These are phyloP conservation scores for Dillenia turbinata DNA, from an alignment of 164 flowering plant genomes.

Conservation along the genomic window DNA sequence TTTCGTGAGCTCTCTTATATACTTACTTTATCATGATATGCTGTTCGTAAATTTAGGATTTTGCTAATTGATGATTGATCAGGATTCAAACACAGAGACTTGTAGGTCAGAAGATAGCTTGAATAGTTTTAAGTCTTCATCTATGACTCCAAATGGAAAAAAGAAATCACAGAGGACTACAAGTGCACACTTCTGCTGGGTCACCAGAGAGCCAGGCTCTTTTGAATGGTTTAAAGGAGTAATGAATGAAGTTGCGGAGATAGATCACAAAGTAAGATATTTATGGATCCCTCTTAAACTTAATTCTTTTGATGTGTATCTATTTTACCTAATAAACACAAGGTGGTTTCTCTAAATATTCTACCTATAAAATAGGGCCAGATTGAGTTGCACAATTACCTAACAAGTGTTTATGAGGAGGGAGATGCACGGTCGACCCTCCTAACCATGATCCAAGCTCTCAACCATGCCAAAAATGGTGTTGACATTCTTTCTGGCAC, in stretches of 20 bases:
- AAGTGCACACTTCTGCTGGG: conserved; percentile 93
- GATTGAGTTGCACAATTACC: conserved; percentile 92
- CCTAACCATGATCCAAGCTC: conserved; percentile 92
- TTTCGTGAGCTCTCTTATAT: background rate
- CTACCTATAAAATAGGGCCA: conserved; percentile 50
- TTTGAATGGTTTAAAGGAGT: conserved; percentile 99
- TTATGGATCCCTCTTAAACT: background rate
- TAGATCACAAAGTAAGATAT: conserved; percentile 68
- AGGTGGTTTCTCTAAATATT: background rate
- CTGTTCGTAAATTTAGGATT: too few relatives aligned
- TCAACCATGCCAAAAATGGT: conserved; percentile 96
- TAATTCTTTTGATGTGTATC: background rate
- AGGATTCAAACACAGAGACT: conserved; percentile 74
- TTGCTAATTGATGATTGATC: conserved; percentile 2
- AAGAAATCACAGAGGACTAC: conserved; percentile 55
- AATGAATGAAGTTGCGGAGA: conserved; percentile 91
- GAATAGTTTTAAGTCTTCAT: conserved; percentile 55
- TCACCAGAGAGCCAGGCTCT: conserved; percentile 92
- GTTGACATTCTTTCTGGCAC: conserved; percentile 95
- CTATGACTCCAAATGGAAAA: conserved; percentile 34
- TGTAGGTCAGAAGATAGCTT: conserved; percentile 68
- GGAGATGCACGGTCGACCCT: conserved; percentile 96
- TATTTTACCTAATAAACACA: too few relatives aligned
- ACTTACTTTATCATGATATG: background rate
- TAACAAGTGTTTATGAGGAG: conserved; percentile 95